Base-by-base conservation (phyloP, 2,329 filamentous ascomycete species). In the Alternaria arbusti region DNA sequence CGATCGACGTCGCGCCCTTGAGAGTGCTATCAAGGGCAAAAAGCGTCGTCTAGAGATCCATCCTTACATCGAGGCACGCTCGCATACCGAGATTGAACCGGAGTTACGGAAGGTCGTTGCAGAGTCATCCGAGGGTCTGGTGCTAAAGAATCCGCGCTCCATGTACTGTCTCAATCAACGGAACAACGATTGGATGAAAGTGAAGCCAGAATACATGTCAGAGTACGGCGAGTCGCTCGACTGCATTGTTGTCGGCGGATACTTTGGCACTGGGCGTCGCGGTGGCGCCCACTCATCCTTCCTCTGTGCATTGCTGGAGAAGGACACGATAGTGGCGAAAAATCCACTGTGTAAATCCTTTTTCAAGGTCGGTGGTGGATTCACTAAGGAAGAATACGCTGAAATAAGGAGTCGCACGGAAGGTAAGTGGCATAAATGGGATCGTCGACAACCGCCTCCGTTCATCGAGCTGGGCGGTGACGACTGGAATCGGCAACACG, bases 201-300 rank as follows among this genome's bases (percentile, higher is more conserved):
- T 99, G 9, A 99, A 99, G 74, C 96, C 96, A 1, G 96, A 99
- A 68, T 99, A 99, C 79, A 97, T 98, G 94, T 90, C 90, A 3
- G 95, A 97, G 66, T 97, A 96, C 77, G 96, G 96, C 65, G 95
- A 98, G 80, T 93, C 91, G 0, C 87, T 99, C 4, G 96, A 99
- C 77, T 93, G 94, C 69, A 83, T 97, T 13, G 85, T 99, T 15
- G 88, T 99, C 57, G 96, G 95, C 58, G 96, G 93, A 9, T 98
- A 97, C 81, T 99, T 92, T 77, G 96, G 96, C 13, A 92, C 91
- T 28, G 96, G 96, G 0, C 89, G 87, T 59, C 88, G 96, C 51
- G 96, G 96, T 52, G 96, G 95, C 44, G 88, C 82, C 2, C 83
- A 97, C 5, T 93, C 94, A 1, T 96, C 90, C 65, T 99, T 95